A percentile compares a stretch with the other conserved stretches of the same genome.
Evolutionary conservation across 148 eudicot species (phyloP).

Genomic region (Persicaria maculosa): DNA sequence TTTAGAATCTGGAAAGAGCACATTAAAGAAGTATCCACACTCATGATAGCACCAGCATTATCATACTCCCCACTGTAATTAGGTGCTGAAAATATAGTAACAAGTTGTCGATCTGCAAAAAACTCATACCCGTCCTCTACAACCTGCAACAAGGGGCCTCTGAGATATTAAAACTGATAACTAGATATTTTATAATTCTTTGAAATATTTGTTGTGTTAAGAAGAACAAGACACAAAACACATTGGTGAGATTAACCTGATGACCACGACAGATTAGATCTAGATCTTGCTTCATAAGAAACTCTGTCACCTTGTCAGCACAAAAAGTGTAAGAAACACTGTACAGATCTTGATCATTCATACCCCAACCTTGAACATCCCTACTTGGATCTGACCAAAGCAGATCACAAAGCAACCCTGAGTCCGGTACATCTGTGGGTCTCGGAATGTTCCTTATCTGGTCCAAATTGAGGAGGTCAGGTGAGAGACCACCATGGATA

Average conservation of each 20-base stretch:
- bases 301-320: slow-evolving; percentile 56
- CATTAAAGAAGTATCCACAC: background rate
- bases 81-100: background rate
- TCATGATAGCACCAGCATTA: slow-evolving; percentile 9
- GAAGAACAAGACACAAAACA: background rate
- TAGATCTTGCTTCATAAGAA: slow-evolving; percentile 59
- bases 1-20: slow-evolving; percentile 13
- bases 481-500: slow-evolving; percentile 80
- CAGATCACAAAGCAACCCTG: slow-evolving; percentile 64
- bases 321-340: slow-evolving; percentile 72
- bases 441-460: slow-evolving; percentile 52
- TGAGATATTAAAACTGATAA: background rate
- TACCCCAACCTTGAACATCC: slow-evolving; percentile 61
- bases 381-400: slow-evolving; percentile 75
- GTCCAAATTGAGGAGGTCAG: slow-evolving; percentile 46
- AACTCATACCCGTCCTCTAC: slow-evolving; percentile 6
- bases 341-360: slow-evolving; percentile 33
- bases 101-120: background rate
- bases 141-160: background rate
- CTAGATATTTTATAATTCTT: no score
- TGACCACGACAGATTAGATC: slow-evolving; percentile 71
- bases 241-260: slow-evolving; percentile 35
- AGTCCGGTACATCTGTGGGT: slow-evolving; percentile 66
- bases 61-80: background rate
- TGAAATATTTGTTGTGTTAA: no score